Conservation (phyloP, 306 rosid genomes). For the Morella rubra region DNA sequence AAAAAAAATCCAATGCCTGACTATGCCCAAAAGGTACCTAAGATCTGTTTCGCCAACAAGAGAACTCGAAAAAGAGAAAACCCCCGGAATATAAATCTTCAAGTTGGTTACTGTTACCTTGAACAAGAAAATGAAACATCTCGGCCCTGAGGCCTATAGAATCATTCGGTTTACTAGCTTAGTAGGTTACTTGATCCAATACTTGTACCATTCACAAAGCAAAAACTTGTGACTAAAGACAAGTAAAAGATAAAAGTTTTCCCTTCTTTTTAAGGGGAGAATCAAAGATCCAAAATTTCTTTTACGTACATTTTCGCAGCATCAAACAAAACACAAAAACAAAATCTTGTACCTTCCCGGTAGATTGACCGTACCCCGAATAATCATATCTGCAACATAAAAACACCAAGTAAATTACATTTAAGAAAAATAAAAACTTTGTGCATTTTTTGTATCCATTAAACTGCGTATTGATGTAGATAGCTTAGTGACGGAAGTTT, state of each 20-base stretch:
- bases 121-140: background rate
- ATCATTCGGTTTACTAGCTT: background rate
- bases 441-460: background rate
- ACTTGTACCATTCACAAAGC: background rate
- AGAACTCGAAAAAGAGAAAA: background rate
- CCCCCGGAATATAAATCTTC: background rate
- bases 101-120: background rate
- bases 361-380: constrained; percentile 84
- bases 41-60: background rate
- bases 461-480: background rate
- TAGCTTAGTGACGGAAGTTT: background rate
- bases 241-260: background rate
- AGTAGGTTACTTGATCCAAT: background rate
- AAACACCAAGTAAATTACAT: background rate
- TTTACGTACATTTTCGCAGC: background rate
- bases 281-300: background rate
- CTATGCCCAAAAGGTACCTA: background rate
- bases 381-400: constrained; percentile 70
- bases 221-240: background rate
- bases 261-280: background rate
- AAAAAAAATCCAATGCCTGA: too few relatives aligned
- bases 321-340: background rate
- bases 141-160: background rate
- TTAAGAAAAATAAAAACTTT: constrained; percentile 6
- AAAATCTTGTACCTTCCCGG: constrained; percentile 77